Evolutionary conservation across 208 protist species (phyloP).

Genomic region (Vickermania spadyakhi): DNA sequence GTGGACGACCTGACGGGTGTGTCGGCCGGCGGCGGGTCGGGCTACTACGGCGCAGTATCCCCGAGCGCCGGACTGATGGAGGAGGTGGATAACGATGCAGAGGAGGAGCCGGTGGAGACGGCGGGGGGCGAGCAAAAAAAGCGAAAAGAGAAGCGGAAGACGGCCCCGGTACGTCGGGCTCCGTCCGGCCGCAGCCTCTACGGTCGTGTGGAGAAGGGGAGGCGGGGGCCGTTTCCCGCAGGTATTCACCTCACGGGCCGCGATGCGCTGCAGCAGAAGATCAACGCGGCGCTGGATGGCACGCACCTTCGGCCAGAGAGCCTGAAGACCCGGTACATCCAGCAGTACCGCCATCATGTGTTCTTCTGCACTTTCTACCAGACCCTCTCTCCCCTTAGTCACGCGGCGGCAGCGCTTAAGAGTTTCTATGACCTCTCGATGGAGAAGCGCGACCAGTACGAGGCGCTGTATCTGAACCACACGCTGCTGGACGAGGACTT

Average conservation of each 20-base stretch:
- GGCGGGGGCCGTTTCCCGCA: not conserved
- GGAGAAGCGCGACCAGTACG: conserved; percentile 64
- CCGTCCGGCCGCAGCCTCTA: not conserved
- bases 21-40: conserved; percentile 4
- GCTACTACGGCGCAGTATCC: not conserved
- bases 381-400: conserved; percentile 35
- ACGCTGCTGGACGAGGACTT: conserved; percentile 66
- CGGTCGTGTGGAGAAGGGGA: not conserved
- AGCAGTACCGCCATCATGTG: conserved; percentile 83
- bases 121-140: not conserved
- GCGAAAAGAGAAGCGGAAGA: not conserved
- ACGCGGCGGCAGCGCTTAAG: conserved; percentile 44
- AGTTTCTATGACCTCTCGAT: conserved; percentile 62
- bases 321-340: conserved; percentile 68
- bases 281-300: conserved; percentile 42
- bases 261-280: conserved; percentile 24
- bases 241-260: conserved; percentile 22
- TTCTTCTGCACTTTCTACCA: conserved; percentile 85
- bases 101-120: conserved; percentile 20
- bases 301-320: conserved; percentile 21
- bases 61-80: not conserved
- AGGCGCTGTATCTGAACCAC: conserved; percentile 81
- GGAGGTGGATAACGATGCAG: conserved; percentile 7
- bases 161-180: not conserved
- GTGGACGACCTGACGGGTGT: conserved; percentile 68